A percentile compares a stretch with the other conserved stretches of the same genome.
Evolutionary conservation across 208 protist genomes (phyloP).

Genomic region (Tritrichomonas musculus): DNA sequence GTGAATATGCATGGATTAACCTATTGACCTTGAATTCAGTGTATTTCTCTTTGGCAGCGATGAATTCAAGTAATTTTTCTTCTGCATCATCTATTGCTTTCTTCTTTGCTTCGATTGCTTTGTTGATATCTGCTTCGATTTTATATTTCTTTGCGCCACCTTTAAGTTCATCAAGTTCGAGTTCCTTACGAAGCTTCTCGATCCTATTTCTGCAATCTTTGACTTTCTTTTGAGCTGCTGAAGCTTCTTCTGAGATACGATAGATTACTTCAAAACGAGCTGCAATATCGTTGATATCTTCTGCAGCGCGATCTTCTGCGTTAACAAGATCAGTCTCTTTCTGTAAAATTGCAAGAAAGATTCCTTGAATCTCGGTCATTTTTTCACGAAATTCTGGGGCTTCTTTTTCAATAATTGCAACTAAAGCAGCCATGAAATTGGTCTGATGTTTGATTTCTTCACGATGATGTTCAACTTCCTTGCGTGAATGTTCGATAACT

Average conservation of each 20-base stretch:
- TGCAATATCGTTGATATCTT: conserved; percentile 23
- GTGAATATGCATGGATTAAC: neutral
- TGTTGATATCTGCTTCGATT: neutral
- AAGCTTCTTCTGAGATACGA: neutral
- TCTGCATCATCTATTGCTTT: neutral
- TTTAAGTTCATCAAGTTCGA: neutral
- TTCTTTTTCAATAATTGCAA: neutral
- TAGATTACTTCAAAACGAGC: neutral
- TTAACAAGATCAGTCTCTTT: neutral
- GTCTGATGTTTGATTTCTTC: neutral
- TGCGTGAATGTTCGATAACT: neutral
- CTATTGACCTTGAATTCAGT: neutral
- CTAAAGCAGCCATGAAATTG: neutral
- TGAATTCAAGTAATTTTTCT: neutral
- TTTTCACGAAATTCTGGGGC: neutral
- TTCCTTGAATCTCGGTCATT: neutral
- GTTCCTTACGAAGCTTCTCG: neutral
- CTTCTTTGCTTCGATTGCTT: neutral
- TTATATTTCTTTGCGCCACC: neutral
- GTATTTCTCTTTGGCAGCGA: neutral
- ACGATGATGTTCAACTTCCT: neutral
- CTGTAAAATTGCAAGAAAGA: neutral
- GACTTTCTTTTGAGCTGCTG: neutral
- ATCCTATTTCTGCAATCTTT: neutral
- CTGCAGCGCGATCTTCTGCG: neutral